Evolutionary conservation across 768 basidiomycete genomes (phyloP), one percentile per base, ranked within the genome.

Genomic region (Plicaturopsis crispa): DNA sequence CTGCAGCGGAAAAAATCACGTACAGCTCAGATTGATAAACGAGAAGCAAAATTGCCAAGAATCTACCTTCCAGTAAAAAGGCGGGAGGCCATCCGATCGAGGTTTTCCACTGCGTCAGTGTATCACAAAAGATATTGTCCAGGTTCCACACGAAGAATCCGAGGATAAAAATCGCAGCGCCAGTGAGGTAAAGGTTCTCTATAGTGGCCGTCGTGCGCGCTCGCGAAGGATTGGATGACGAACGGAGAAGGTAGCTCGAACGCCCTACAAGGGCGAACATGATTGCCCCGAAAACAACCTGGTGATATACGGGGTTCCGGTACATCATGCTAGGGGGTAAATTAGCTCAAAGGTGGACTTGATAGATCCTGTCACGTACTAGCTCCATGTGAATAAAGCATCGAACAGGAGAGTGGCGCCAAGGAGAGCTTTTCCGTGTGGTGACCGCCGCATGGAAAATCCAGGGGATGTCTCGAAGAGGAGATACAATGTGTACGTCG

Each of bases 121-220:
- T 55, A 36, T 64, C 62, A 52, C 86, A 90, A 48, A 80, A 86
- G 6, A 82, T 65, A 47, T 87, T 88, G 54, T 90, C 86, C 44
- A 88, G 45, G 51, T 88, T 90, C 85, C 84, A 88, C 17, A 86
- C 60, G 10, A 75, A 53, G 53, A 87, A 88, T 0, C 81, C 86
- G 5, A 75, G 48, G 0, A 67, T 62, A 50, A 87, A 88, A 6
- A 72, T 58, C 1, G 48, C 57, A 5, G 72, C 66, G 17, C 86
- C 86, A 1, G 55, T 66, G 20, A 56, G 53, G 54, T 83, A 77
- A 8, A 77, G 46, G 24, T 55, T 63, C 7, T 54, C 55, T 26
- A 80, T 70, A 3, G 48, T 48, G 2, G 46, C 24, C 45, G 69
- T 72, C 36, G 57, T 67, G 28, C 66, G 56, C 12, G 77, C 66